Evolutionary conservation across 495 filamentous ascomycete genomes (phyloP).

Genomic region (Choiromyces venosus): DNA sequence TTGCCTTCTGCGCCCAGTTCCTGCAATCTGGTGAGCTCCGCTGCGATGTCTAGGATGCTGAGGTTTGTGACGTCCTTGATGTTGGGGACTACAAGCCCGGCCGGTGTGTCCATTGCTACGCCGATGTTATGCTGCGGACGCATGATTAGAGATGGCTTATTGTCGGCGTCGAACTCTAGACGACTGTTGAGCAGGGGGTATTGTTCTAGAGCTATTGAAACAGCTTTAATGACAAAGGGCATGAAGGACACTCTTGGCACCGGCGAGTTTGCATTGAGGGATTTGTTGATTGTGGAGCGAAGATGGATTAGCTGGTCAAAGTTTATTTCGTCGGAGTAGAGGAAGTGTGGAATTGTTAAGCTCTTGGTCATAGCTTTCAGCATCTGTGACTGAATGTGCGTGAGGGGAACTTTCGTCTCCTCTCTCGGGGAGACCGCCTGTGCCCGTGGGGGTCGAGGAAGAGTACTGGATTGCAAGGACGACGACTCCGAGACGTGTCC

Average conservation of each 20-base stretch:
- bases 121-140: constrained; percentile 89
- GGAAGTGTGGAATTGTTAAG: constrained; percentile 83
- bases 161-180: constrained; percentile 56
- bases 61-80: constrained; percentile 73
- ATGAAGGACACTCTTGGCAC: constrained; percentile 70
- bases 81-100: constrained; percentile 88
- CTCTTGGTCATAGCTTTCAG: constrained; percentile 98
- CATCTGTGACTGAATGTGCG: constrained; percentile 82
- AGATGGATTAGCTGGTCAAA: constrained; percentile 65
- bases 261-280: constrained; percentile 33
- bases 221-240: constrained; percentile 88
- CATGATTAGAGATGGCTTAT: constrained; percentile 65
- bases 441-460: constrained; percentile 14
- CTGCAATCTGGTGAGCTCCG: constrained; percentile 69
- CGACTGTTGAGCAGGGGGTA: constrained; percentile 85
- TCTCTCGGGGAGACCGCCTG: constrained; percentile 17
- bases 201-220: constrained; percentile 72
- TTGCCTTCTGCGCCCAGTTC: constrained; percentile 65
- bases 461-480: constrained; percentile 13
- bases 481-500: constrained; percentile 13
- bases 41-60: constrained; percentile 69
- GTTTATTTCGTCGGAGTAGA: constrained; percentile 82
- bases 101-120: constrained; percentile 89
- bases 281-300: constrained; percentile 62
- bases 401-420: constrained; percentile 63